These are phyloP conservation scores for Rubus parviflorus DNA, from an alignment of 306 rosid genomes.

Conservation along the genomic window DNA sequence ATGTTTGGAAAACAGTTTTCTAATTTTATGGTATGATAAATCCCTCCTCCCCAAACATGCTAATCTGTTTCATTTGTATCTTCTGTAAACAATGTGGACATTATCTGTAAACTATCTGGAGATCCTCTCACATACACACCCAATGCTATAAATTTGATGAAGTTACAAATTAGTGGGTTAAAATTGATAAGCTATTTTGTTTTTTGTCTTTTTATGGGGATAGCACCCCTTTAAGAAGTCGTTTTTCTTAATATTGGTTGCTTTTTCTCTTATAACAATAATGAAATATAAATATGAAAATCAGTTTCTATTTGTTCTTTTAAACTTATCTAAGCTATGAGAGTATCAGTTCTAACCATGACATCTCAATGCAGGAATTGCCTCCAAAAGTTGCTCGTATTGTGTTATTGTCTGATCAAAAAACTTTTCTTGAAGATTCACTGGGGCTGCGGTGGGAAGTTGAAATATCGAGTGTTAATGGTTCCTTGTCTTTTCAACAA, in stretches of 20 bases:
- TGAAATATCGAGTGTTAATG: slow-evolving; percentile 35
- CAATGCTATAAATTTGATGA: not conserved
- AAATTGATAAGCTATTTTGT: not conserved
- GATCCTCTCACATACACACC: not conserved
- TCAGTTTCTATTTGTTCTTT: not conserved
- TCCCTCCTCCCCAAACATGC: not conserved
- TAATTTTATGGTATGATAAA: slow-evolving; percentile 41
- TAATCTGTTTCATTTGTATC: slow-evolving; percentile 5
- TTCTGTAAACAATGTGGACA: not conserved
- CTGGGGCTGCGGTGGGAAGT: slow-evolving; percentile 47
- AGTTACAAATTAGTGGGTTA: not conserved
- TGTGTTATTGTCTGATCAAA: slow-evolving; percentile 40
- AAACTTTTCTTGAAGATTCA: slow-evolving; percentile 50
- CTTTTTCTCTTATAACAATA: not conserved
- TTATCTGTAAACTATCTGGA: no score
- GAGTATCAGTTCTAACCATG: slow-evolving; percentile 8
- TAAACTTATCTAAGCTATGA: not conserved
- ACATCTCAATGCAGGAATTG: slow-evolving; percentile 45
- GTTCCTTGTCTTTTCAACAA: slow-evolving; percentile 45
- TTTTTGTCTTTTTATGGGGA: not conserved
- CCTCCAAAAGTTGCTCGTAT: slow-evolving; percentile 55
- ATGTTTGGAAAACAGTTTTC: slow-evolving; percentile 40
- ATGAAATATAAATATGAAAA: not conserved
- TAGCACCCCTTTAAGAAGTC: not conserved
- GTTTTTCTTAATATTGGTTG: not conserved